Evolutionary conservation across 257 asterid species (phyloP).

Genomic region (Coffea canephora): DNA sequence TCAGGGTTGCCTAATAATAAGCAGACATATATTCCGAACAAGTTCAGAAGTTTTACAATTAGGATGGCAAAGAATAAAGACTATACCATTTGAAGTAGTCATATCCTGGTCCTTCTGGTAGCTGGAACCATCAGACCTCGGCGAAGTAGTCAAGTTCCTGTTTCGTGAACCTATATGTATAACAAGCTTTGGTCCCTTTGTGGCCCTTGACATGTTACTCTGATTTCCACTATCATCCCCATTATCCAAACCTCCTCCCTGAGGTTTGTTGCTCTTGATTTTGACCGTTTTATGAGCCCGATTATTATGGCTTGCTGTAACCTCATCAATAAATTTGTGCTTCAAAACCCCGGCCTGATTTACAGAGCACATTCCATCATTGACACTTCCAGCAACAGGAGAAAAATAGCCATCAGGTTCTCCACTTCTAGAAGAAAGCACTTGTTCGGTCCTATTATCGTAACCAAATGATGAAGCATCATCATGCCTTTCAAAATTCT

Average conservation of each 20-base stretch:
- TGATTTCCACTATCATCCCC: constrained; percentile 50
- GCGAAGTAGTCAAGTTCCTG: constrained; percentile 52
- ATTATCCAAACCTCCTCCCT: constrained; percentile 32
- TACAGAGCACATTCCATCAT: constrained; percentile 41
- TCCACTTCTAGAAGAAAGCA: constrained; percentile 31
- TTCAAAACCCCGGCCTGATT: constrained; percentile 45
- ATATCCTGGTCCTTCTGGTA: constrained; percentile 49
- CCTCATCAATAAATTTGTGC: constrained; percentile 56
- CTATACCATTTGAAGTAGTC: constrained; percentile 61
- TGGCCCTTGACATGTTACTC: constrained; percentile 39
- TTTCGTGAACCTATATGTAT: constrained; percentile 83
- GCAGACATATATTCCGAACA: neutral
- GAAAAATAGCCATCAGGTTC: constrained; percentile 48
- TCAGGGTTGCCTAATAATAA: neutral
- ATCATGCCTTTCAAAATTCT: constrained; percentile 34
- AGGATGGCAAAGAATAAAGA: neutral
- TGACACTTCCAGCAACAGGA: constrained; percentile 55
- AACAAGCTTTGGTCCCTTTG: constrained; percentile 78
- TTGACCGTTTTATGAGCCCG: constrained; percentile 61
- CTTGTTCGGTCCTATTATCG: constrained; percentile 37
- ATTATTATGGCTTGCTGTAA: constrained; percentile 36
- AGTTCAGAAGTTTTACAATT: neutral
- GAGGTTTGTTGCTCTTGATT: constrained; percentile 58
- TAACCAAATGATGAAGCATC: constrained; percentile 36
- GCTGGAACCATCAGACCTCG: constrained; percentile 62